A percentile compares a stretch with the other conserved stretches of the same genome.
Conservation (phyloP, 768 basidiomycete genomes). For the Glaciozyma martinii region DNA sequence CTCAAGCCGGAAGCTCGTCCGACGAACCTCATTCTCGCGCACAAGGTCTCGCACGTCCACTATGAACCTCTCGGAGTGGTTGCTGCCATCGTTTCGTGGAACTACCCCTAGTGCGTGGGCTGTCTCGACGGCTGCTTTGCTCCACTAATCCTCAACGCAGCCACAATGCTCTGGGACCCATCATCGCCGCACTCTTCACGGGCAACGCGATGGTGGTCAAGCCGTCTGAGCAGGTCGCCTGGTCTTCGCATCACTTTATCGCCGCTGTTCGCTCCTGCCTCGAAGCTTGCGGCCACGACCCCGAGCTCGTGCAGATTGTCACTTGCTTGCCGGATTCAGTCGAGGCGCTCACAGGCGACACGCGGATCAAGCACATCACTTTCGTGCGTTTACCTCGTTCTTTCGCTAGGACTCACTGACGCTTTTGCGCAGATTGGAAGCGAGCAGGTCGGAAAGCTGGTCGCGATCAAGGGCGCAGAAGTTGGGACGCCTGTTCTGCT, state of each 20-base stretch:
- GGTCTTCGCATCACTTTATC: constrained; percentile 69
- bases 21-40: constrained; percentile 46
- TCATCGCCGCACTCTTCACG: constrained; percentile 78
- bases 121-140: background rate
- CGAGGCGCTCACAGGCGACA: constrained; percentile 63
- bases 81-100: constrained; percentile 80
- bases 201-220: constrained; percentile 87
- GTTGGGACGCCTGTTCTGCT: constrained; percentile 84
- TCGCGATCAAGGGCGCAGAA: constrained; percentile 73
- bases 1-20: constrained; percentile 63
- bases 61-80: constrained; percentile 91
- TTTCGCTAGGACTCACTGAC: background rate
- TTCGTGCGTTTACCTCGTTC: constrained; percentile 76
- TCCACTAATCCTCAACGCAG: constrained; percentile 51
- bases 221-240: constrained; percentile 83
- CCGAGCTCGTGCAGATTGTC: constrained; percentile 50
- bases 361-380: constrained; percentile 82
- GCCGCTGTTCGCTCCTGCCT: constrained; percentile 68
- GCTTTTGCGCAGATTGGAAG: constrained; percentile 25
- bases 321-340: constrained; percentile 85
- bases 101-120: constrained; percentile 49
- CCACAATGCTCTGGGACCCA: constrained; percentile 90
- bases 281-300: constrained; percentile 7
- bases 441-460: constrained; percentile 45
- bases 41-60: constrained; percentile 42